Evolutionary conservation across 2,329 filamentous ascomycete species (phyloP), one percentile per base, ranked within the genome.

Genomic region (Penicillium sp.): DNA sequence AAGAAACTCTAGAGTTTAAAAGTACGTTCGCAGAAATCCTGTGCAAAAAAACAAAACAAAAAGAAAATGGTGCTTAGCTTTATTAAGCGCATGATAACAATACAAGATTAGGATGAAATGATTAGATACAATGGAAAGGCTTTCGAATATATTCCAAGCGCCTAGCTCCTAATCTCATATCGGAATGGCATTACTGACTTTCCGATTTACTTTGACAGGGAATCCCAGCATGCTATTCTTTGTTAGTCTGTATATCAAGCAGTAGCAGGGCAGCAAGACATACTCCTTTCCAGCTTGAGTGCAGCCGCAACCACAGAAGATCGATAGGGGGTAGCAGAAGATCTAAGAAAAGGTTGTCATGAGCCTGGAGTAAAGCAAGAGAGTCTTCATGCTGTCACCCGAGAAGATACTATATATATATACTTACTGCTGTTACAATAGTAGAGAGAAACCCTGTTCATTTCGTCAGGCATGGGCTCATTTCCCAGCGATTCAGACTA

Each of bases 231-330:
- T 75, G 65, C 82, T 84, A 48, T 15, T 17, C 1, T 21, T 23
- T 6, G 47, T 73, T 58, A 76, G 60, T 38, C 58, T 54, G 35
- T 21, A 8, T 12, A 27, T 37, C 6, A n/a, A 33, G n/a, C 15
- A 49, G 23, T 45, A 23, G 19, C 42, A 23, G 23, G 19, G n/a
- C 45, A 48, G 15, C 37, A 50, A 25, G 25, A 73, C 77, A 65
- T 72, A 84, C 82, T 78, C 78, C 67, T 82, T 82, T 25, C 83
- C 83, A 0, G 73, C 75, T 65, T 84, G 76, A 2, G 82, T 84
- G 41, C 77, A 76, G 63, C 81, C 82, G 65, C 82, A 84, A n/a
- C 82, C 81, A 69, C 82, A 84, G 48, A 85, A 76, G 23, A 85
- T 70, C 0, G 81, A 79, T 5, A 79, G 81, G 2, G 82, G 83